Percentiles rank a stretch among this genome's conserved stretches.
Conservation (phyloP, 1,139 yeast genomes). For the Kodamaea suecica region DNA sequence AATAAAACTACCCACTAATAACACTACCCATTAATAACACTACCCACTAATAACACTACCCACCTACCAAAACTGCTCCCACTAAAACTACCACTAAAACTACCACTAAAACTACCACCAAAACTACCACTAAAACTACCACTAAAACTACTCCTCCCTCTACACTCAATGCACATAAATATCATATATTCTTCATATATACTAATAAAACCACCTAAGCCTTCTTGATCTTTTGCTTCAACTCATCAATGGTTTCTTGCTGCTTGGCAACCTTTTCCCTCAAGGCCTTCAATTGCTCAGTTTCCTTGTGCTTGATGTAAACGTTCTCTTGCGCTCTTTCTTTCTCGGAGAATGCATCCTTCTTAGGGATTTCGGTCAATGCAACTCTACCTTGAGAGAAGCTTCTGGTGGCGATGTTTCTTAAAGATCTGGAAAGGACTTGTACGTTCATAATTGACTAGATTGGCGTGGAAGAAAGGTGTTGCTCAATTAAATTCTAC, state of each 20-base stretch:
- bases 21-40: no score
- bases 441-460: neutral
- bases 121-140: no score
- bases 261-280: constrained; percentile 45
- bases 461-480: neutral
- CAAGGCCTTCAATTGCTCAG: constrained; percentile 47
- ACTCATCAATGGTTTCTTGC: constrained; percentile 42
- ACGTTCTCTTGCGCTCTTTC: constrained; percentile 46
- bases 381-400: constrained; percentile 38
- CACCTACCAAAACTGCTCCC: no score
- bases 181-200: constrained; percentile 1
- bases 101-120: no score
- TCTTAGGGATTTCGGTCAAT: constrained; percentile 23
- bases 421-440: constrained; percentile 28
- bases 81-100: no score
- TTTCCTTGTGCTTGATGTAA: constrained; percentile 47
- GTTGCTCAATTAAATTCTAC: neutral
- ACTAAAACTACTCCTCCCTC: no score
- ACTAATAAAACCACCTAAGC: constrained; percentile 19
- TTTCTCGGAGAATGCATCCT: constrained; percentile 39
- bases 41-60: no score
- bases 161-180: no score
- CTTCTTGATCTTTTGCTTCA: constrained; percentile 42
- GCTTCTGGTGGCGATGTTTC: constrained; percentile 31
- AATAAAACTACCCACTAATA: no score